Evolutionary conservation across 2,329 filamentous ascomycete genomes (phyloP), one percentile per base, ranked within the genome.

Genomic region (Zasmidium citrigriseum): DNA sequence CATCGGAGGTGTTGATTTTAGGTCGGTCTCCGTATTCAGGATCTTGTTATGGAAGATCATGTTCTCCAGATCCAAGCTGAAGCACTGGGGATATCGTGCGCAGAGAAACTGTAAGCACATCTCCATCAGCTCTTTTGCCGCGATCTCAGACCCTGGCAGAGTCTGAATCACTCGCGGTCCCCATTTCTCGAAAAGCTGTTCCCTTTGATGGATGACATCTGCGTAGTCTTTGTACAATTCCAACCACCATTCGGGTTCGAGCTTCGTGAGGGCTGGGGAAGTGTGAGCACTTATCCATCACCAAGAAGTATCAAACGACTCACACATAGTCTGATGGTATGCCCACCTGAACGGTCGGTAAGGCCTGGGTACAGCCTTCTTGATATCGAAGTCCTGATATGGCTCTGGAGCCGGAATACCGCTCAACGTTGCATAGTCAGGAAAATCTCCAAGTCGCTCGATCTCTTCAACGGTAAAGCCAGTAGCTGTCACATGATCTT

Each of bases 301-400:
- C 1, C 16, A 4, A 3, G 18, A 23, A 22, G 23, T 18, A 29
- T 25, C n/a, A 25, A 50, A 9, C 5, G 45, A 80, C 87, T 67
- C 83, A 93, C 90, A 90, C 91, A 96, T 96, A 0, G 91, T 96
- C 70, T 96, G 91, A 70, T 95, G 90, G 70, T 96, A 96, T 0
- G 82, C 54, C 91, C 91, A 96, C 67, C 91, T 76, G 46, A 96
- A 89, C 0, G 91, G 91, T 44, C 91, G 82, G 70, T 93, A 96
- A 0, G 91, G 91, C 57, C 91, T 81, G 1, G 91, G 84, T 10
- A 82, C 67, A 0, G 91, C 90, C 62, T 80, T 89, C 14, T 81
- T 75, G 55, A 92, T 86, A 62, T 90, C 78, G 69, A 95, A 95
- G 3, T 83, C 78, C 1, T 71, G 67, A 56, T 89, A 87, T 0